Conservation (phyloP, 2,329 filamentous ascomycete species). For the Emydomyces testavorans region DNA sequence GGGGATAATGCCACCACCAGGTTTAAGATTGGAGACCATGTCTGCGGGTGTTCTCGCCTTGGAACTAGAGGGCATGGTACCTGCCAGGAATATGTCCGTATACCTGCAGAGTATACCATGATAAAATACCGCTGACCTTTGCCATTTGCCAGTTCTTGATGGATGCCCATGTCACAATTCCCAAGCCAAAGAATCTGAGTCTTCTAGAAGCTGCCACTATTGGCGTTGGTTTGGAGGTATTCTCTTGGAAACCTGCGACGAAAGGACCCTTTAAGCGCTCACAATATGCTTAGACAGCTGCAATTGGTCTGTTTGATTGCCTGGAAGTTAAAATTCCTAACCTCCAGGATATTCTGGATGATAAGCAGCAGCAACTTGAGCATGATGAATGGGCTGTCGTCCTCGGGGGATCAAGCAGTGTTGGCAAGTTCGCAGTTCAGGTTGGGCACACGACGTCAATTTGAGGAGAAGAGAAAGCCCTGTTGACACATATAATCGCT, state of each 20-base stretch:
- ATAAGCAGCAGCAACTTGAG: constrained; percentile 11
- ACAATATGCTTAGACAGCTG: constrained; percentile 18
- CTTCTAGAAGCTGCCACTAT: constrained; percentile 26
- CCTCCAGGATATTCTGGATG: constrained; percentile 14
- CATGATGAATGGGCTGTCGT: constrained; percentile 25
- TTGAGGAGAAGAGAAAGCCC: neutral
- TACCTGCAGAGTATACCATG: neutral
- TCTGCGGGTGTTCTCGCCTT: constrained; percentile 27
- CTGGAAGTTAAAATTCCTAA: constrained; percentile 20
- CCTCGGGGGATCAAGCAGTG: constrained; percentile 25
- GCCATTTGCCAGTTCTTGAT: constrained; percentile 21
- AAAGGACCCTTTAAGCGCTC: neutral
- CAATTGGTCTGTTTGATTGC: constrained; percentile 19
- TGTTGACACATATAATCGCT: neutral
- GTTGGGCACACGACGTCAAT: neutral
- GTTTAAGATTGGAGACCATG: constrained; percentile 24
- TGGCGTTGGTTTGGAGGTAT: constrained; percentile 21
- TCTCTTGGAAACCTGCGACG: constrained; percentile 8
- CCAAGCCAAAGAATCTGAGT: constrained; percentile 24
- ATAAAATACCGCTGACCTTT: neutral
- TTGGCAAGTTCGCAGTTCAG: constrained; percentile 25
- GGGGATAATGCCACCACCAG: constrained; percentile 6
- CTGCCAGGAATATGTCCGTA: constrained; percentile 29
- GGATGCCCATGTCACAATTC: constrained; percentile 24
- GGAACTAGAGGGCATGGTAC: constrained; percentile 23